These are phyloP conservation scores for Phytophthora niederhauseri DNA, from an alignment of 352 stramenopile genomes.

Conservation along the genomic window DNA sequence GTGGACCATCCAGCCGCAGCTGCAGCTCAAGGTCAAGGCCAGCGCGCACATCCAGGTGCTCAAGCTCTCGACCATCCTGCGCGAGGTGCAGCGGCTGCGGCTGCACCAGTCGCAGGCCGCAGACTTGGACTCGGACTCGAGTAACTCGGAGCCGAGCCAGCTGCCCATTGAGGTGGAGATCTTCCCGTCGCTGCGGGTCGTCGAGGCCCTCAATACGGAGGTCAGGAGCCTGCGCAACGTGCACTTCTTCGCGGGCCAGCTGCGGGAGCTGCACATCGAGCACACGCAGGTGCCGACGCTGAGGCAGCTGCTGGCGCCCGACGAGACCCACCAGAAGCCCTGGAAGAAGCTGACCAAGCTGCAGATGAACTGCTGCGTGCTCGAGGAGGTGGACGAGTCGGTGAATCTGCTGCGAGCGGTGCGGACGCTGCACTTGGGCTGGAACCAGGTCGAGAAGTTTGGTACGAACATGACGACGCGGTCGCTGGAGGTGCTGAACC, in stretches of 20 bases:
- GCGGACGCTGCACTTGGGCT: conserved; percentile 64
- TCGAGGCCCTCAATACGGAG: conserved; percentile 69
- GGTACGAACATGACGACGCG: conserved; percentile 31
- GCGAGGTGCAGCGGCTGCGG: conserved; percentile 69
- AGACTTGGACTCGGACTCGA: too few relatives aligned
- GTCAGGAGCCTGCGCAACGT: conserved; percentile 50
- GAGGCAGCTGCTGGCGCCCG: conserved; percentile 48
- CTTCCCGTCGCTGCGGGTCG: conserved; percentile 70
- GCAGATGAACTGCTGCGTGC: conserved; percentile 70
- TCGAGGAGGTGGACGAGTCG: conserved; percentile 55
- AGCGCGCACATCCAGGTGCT: conserved; percentile 85
- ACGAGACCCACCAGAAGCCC: not conserved
- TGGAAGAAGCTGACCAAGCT: conserved; percentile 64
- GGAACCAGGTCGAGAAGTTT: conserved; percentile 69
- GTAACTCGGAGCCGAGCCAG: not conserved
- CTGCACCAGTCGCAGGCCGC: conserved; percentile 53
- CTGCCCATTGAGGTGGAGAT: conserved; percentile 75
- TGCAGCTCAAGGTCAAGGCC: conserved; percentile 66
- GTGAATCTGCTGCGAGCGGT: conserved; percentile 58
- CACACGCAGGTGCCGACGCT: conserved; percentile 60
- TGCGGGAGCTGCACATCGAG: conserved; percentile 73
- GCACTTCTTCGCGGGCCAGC: conserved; percentile 71
- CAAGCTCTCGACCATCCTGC: conserved; percentile 86
- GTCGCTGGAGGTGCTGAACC: conserved; percentile 55
- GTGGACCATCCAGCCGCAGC: conserved; percentile 79